A percentile compares a stretch with the other conserved stretches of the same genome.
Evolutionary conservation across 148 eudicot genomes (phyloP).

Genomic region (Cornus florida): DNA sequence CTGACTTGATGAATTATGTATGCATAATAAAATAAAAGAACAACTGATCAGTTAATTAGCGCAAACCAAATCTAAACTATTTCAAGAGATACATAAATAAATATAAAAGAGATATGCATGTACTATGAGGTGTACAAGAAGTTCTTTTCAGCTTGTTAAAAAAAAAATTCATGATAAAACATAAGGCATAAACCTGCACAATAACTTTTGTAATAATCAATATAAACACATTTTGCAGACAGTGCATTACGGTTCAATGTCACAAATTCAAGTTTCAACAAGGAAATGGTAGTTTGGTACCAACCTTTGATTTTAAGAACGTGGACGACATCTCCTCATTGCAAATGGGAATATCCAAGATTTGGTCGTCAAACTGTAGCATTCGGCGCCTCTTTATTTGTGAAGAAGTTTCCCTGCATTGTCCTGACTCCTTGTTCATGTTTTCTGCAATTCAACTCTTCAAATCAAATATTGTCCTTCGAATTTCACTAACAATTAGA

Average conservation of each 20-base stretch:
- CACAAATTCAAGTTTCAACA: not conserved
- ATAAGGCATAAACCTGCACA: not conserved
- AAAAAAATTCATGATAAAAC: not conserved
- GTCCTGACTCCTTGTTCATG: slow-evolving; percentile 41
- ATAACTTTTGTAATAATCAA: not conserved
- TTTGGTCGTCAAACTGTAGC: slow-evolving; percentile 62
- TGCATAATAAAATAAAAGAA: not conserved
- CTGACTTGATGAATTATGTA: slow-evolving; percentile 2
- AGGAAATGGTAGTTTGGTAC: slow-evolving; percentile 11
- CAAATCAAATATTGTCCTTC: not conserved
- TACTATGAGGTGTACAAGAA: not conserved
- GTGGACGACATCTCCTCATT: slow-evolving; percentile 47
- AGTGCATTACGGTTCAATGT: not conserved
- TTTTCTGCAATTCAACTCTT: slow-evolving; percentile 39
- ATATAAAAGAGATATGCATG: not conserved
- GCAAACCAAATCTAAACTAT: not conserved
- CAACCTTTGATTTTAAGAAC: slow-evolving; percentile 73
- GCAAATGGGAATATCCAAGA: slow-evolving; percentile 32
- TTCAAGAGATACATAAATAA: not conserved
- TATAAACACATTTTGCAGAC: not conserved
- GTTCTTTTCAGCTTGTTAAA: not conserved
- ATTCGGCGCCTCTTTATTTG: slow-evolving; percentile 79
- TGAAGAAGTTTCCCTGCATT: slow-evolving; percentile 41
- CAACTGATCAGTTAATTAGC: not conserved
- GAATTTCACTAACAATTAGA: not conserved